Conservation (phyloP, 805 yeast species). For the Candida maltosa region DNA sequence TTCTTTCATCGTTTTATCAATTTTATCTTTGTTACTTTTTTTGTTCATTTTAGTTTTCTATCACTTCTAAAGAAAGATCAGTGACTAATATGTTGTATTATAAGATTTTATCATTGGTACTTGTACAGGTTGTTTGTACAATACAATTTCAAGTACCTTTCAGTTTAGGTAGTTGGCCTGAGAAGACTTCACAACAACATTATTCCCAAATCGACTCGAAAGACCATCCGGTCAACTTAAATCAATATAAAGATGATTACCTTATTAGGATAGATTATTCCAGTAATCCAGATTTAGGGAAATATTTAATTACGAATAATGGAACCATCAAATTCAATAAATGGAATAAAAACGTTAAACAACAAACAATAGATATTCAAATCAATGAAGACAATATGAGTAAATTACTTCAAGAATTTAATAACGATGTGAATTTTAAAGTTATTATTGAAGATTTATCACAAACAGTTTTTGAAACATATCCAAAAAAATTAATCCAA, state of each 20-base stretch:
- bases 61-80: no score
- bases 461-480: conserved; percentile 53
- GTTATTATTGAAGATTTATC: conserved; percentile 56
- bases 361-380: conserved; percentile 16
- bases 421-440: conserved; percentile 22
- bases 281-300: conserved; percentile 13
- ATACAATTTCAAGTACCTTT: no score
- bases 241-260: conserved; percentile 37
- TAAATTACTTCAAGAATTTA: conserved; percentile 17
- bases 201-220: conserved; percentile 22
- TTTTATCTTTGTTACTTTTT: no score
- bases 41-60: no score
- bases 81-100: no score
- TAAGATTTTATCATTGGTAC: no score
- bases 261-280: conserved; percentile 43
- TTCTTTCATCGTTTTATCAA: no score
- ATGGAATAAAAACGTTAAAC: conserved; percentile 45
- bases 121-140: no score
- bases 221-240: conserved; percentile 38
- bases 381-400: conserved; percentile 18
- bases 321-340: conserved; percentile 16
- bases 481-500: conserved; percentile 25
- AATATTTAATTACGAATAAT: conserved; percentile 14
- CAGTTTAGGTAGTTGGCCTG: no score
- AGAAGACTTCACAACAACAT: no score